These are phyloP conservation scores for sunflower (Helianthus annuus) DNA, from an alignment of 129 eudicot genomes.

Conservation along the genomic window DNA sequence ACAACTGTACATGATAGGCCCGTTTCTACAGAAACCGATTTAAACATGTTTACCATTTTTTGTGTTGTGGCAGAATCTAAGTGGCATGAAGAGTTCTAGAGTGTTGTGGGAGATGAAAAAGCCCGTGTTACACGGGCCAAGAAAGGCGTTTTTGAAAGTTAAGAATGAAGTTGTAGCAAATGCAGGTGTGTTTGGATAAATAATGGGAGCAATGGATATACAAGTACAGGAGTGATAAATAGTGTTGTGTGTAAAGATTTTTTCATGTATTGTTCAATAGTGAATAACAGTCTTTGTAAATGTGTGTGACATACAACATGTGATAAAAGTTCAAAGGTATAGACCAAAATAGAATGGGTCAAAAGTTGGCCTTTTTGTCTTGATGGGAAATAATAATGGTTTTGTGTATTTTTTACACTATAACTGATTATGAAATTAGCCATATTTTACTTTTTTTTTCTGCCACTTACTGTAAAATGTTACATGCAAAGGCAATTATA, in stretches of 20 bases:
- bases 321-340: neutral
- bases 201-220: constrained; percentile 6
- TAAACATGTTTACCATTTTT: neutral
- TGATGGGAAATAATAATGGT: neutral
- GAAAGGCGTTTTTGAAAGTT: constrained; percentile 22
- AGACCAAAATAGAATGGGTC: neutral
- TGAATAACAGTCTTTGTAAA: neutral
- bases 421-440: neutral
- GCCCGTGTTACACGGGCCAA: constrained; percentile 1
- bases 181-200: constrained; percentile 15
- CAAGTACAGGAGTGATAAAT: constrained; percentile 1
- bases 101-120: constrained; percentile 19
- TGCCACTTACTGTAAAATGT: neutral
- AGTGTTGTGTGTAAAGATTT: constrained; percentile 1
- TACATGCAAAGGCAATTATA: no score
- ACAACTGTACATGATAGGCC: neutral
- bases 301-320: constrained; percentile 1
- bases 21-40: neutral
- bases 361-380: neutral
- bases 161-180: constrained; percentile 13
- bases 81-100: constrained; percentile 9
- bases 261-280: neutral
- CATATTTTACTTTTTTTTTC: neutral
- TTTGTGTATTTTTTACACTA: neutral
- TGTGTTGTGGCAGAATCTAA: constrained; percentile 23